phyloP scores from a whole-genome alignment of 2,329 filamentous ascomycete species.

The Beauveria rudraprayagi region DNA sequence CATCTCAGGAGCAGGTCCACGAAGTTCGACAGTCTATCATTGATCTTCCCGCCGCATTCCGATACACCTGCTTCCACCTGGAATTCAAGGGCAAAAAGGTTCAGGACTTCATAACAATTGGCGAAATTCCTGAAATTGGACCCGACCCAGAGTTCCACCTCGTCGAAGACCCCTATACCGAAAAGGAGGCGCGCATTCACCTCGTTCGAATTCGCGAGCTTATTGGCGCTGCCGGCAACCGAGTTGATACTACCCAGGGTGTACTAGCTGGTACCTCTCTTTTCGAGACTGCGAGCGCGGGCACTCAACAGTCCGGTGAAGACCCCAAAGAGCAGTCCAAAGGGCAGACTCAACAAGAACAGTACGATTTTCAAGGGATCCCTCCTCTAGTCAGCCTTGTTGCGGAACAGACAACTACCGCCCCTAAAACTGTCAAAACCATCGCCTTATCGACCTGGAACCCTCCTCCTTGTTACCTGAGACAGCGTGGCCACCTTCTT shows the following conservation, averaged over 20 bases:
- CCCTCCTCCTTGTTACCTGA: slow-evolving; percentile 83
- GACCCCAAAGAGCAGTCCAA: slow-evolving; percentile 24
- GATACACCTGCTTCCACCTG: slow-evolving; percentile 98
- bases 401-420: slow-evolving; percentile 54
- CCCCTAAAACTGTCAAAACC: slow-evolving; percentile 85
- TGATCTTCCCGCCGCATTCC: slow-evolving; percentile 84
- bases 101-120: slow-evolving; percentile 91
- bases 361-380: slow-evolving; percentile 69
- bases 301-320: slow-evolving; percentile 31
- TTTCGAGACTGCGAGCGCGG: slow-evolving; percentile 65
- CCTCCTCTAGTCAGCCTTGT: slow-evolving; percentile 64
- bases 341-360: slow-evolving; percentile 36
- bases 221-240: slow-evolving; percentile 83
- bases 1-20: slow-evolving; percentile 90
- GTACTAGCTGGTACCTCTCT: slow-evolving; percentile 78
- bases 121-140: slow-evolving; percentile 74
- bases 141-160: slow-evolving; percentile 71
- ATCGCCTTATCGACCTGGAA: slow-evolving; percentile 92
- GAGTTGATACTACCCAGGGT: slow-evolving; percentile 79
- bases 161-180: slow-evolving; percentile 92
- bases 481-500: slow-evolving; percentile 84
- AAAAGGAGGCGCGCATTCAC: slow-evolving; percentile 96
- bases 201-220: slow-evolving; percentile 84
- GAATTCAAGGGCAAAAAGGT: slow-evolving; percentile 82
- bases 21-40: slow-evolving; percentile 95